Base-by-base conservation (phyloP, 192 early-diverging fungal genomes). In the Phlyctochytrium planicorne region DNA sequence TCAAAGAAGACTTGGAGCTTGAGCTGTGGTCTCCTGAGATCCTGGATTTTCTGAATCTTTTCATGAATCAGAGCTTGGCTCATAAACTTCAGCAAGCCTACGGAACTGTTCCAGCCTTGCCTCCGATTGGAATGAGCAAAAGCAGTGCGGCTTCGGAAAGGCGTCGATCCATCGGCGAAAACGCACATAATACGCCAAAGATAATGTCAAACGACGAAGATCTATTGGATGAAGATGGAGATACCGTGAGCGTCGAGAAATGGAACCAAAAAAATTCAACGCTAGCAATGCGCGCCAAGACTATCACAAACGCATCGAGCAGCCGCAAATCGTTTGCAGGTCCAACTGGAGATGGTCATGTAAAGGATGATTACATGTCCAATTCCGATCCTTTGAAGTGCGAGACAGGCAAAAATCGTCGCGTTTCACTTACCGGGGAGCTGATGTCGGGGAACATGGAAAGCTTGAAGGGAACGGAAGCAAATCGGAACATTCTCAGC, bases 51-150 rank as follows among this genome's bases (percentile, higher is more conserved):
- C 29, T 55, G 25, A 61, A 60, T 30, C 70, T 63, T 30, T 72
- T 72, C 35, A 72, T 72, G 64, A 72, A 72, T 36, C 63, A 66
- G 34, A 72, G 70, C 60, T 32, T 72, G 31, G 70, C 61, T 4
- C 59, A 72, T 27, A 72, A 72, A 34, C 36, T 72, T 30, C 65
- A 61, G 65, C 55, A 57, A 29, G 55, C 55, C 25, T 24, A 25
- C 12, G 36, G 40, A 12, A 33, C 17, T 34, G n/a, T n/a, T n/a
- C n/a, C n/a, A 16, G n/a, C 16, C 16, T 17, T 52, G 50, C 50
- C 50, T 16, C n/a, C 50, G n/a, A 52, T 52, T 52, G 50, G 50
- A 17, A 30, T 24, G 23, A 6, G 16, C 6, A 59, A 6, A 24
- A 30, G 10, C 10, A 62, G 10, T 47, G 40, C 40, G 40, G 40